Evolutionary conservation across 176 grass and related monocot genomes (phyloP).

Genomic region (Aegilops tauschii): DNA sequence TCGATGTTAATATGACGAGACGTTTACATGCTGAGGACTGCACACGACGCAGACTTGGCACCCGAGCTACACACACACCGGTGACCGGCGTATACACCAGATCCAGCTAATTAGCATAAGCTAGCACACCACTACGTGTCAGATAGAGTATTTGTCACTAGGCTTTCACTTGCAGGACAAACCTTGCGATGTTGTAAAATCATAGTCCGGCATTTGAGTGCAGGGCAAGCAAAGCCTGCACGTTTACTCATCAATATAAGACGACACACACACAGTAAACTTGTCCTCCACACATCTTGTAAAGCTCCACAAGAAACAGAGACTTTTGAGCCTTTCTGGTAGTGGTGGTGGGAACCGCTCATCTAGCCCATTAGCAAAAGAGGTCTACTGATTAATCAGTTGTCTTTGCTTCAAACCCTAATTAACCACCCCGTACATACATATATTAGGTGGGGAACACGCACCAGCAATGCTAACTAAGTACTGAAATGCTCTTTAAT

Average conservation of each 20-base stretch:
- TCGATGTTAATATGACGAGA: background rate
- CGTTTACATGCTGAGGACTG: background rate
- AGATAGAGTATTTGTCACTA: background rate
- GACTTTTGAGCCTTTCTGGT: conserved; percentile 20
- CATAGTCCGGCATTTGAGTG: conserved; percentile 5
- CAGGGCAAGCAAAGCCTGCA: conserved; percentile 38
- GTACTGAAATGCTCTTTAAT: background rate
- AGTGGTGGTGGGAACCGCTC: background rate
- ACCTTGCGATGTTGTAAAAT: background rate
- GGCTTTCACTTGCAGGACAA: background rate
- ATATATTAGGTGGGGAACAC: conserved; percentile 29
- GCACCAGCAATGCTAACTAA: conserved; percentile 24
- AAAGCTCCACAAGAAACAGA: conserved; percentile 24
- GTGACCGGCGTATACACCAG: background rate
- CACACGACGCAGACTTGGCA: too few relatives aligned
- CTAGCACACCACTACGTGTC: background rate
- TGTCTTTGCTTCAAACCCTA: background rate
- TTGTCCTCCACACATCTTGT: background rate
- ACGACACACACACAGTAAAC: background rate
- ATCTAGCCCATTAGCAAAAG: background rate
- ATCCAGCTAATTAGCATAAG: background rate
- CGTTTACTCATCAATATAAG: conserved; percentile 20
- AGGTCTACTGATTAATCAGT: background rate
- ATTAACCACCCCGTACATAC: conserved; percentile 19
- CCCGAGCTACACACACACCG: background rate